Evolutionary conservation across 2,329 filamentous ascomycete species (phyloP).

Genomic region (Aureobasidium leucospermi): DNA sequence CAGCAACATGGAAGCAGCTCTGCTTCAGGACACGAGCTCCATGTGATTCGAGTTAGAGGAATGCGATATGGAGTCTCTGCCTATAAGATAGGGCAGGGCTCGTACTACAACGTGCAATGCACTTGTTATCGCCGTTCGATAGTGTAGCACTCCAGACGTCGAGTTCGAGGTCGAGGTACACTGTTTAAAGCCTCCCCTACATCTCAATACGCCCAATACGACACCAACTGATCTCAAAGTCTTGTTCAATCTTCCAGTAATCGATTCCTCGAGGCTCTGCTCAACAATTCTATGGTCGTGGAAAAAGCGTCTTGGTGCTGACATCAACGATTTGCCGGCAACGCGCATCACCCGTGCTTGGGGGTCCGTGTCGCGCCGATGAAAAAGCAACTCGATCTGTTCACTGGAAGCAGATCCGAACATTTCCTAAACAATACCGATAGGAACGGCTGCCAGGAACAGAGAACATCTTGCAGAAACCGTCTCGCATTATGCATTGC

Average conservation of each 20-base stretch:
- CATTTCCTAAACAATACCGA: not conserved
- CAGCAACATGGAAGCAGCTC: too few relatives aligned
- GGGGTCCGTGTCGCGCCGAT: not conserved
- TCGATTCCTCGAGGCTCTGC: not conserved
- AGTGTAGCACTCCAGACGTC: too few relatives aligned
- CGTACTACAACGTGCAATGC: too few relatives aligned
- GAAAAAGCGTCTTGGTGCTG: not conserved
- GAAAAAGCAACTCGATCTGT: not conserved
- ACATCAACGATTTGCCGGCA: constrained; percentile 6
- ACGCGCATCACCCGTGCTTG: not conserved
- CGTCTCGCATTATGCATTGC: not conserved
- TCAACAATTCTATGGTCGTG: not conserved
- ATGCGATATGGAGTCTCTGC: too few relatives aligned
- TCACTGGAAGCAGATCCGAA: not conserved
- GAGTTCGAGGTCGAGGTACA: too few relatives aligned
- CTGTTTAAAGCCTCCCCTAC: too few relatives aligned
- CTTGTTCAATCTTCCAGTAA: not conserved
- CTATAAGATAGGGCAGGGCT: too few relatives aligned
- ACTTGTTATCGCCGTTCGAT: too few relatives aligned
- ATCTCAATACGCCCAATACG: not conserved
- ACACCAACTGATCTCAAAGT: not conserved
- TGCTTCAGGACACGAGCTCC: too few relatives aligned
- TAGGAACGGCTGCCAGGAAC: not conserved
- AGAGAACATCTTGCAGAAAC: not conserved
- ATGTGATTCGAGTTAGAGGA: too few relatives aligned